These are phyloP conservation scores for Grosmannia serpens DNA, from an alignment of 2,329 filamentous ascomycete genomes.

Conservation along the genomic window DNA sequence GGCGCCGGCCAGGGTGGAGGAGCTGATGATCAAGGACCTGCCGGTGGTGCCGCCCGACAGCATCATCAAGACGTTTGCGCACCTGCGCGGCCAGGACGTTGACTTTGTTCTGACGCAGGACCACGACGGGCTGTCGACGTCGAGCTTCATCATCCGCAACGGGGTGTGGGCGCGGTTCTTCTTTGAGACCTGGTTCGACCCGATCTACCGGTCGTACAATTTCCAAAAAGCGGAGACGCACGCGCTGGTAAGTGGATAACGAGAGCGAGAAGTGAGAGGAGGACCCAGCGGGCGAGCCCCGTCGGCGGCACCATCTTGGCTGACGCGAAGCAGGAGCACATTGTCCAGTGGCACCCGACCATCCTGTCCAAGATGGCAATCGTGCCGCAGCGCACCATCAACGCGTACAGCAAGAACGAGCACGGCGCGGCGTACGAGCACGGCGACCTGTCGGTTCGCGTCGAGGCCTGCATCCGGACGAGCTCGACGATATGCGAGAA, in stretches of 20 bases:
- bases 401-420: constrained; percentile 55
- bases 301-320: background rate
- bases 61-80: constrained; percentile 87
- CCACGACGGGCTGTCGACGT: constrained; percentile 60
- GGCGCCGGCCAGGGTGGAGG: constrained; percentile 53
- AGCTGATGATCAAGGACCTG: constrained; percentile 71
- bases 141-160: constrained; percentile 68
- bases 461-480: constrained; percentile 57
- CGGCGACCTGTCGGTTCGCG: constrained; percentile 74
- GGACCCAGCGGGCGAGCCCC: no score
- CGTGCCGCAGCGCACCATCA: constrained; percentile 75
- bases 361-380: constrained; percentile 82
- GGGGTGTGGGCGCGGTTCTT: constrained; percentile 91
- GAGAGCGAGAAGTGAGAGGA: background rate
- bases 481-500: constrained; percentile 54
- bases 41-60: constrained; percentile 90
- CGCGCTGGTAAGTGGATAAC: constrained; percentile 58
- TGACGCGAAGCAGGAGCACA: constrained; percentile 52
- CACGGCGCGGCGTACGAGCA: constrained; percentile 60
- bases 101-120: constrained; percentile 82
- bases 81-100: constrained; percentile 66
- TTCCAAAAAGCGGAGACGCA: constrained; percentile 92
- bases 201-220: constrained; percentile 85
- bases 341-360: constrained; percentile 94
- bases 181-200: constrained; percentile 92